Evolutionary conservation across 1,139 yeast species (phyloP), one percentile per base, ranked within the genome.

Genomic region (Yamadazyma aaseri): DNA sequence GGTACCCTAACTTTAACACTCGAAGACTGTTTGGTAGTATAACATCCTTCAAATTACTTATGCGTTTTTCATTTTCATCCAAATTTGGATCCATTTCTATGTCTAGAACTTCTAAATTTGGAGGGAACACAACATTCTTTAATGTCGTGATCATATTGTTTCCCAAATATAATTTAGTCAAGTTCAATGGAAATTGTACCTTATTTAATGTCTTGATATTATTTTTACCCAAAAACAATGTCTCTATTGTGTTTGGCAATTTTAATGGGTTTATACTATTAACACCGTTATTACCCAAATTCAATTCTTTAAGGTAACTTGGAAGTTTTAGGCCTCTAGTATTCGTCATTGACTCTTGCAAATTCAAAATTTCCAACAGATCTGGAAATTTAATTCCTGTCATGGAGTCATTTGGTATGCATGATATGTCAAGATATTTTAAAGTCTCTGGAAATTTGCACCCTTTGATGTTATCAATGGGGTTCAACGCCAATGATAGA

Each of bases 341-440:
- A 39, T 58, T 68, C 2, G 74, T 67, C 75, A 70, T 70, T 5
- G 72, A 63, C 31, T 65, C 67, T 44, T 68, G 74, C 11, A 70
- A 48, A 40, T 70, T 70, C 29, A 70, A 55, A 3, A 56, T 57
- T 13, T 49, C 46, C 21, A 65, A 47, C 56, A 51, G 58, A 34
- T 70, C 76, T 0, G 76, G 76, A 35, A 70, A 68, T 37, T 65
- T 66, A 8, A 70, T 61, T 0, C 75, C 73, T 0, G 74, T 61
- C 76, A 70, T 69, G 5, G 73, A 61, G 40, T 70, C 76, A 42
- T 68, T 70, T 3, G 76, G 75, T 10, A 69, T 60, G 39, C 65
- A 63, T 3, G 73, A 65, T 5, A 66, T 44, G 39, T 70, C 75
- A 41, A 70, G 53, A 39, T 55, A 56, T 29, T 51, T 51, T 29